phyloP scores from a whole-genome alignment of 192 early-diverging fungal species.

The Backusella tarrabulga region DNA sequence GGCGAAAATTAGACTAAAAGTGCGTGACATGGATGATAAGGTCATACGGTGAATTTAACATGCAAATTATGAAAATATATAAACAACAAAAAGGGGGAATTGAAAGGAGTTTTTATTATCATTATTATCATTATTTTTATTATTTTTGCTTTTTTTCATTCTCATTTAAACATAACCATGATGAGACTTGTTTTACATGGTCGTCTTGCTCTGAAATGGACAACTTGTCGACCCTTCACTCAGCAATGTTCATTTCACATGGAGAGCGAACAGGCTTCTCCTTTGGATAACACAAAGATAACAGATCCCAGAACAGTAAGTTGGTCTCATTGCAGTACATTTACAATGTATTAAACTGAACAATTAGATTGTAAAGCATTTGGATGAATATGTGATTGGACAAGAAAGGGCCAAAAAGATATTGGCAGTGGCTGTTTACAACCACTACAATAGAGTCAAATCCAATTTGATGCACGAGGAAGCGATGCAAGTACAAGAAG shows the following conservation, averaged over 20 bases:
- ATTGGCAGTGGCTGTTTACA: conserved; percentile 80
- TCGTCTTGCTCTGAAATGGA: background rate
- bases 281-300: background rate
- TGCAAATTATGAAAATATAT: background rate
- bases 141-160: background rate
- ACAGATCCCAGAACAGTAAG: background rate
- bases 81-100: background rate
- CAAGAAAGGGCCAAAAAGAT: conserved; percentile 81
- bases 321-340: too few relatives aligned
- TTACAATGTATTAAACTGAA: too few relatives aligned
- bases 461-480: conserved; percentile 59
- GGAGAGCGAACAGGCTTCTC: background rate
- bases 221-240: background rate
- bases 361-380: conserved; percentile 64
- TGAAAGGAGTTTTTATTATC: background rate
- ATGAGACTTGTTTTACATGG: background rate
- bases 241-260: background rate
- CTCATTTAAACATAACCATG: background rate
- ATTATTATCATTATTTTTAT: background rate
- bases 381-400: conserved; percentile 86
- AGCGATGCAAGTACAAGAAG: conserved; percentile 27
- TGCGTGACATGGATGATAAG: background rate
- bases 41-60: background rate
- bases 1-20: conserved; percentile 17
- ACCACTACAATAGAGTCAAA: conserved; percentile 77